Percentiles rank a stretch among this genome's conserved stretches.
Conservation (phyloP, 2,329 filamentous ascomycete genomes). For the Bimuria novae-zelandiae region DNA sequence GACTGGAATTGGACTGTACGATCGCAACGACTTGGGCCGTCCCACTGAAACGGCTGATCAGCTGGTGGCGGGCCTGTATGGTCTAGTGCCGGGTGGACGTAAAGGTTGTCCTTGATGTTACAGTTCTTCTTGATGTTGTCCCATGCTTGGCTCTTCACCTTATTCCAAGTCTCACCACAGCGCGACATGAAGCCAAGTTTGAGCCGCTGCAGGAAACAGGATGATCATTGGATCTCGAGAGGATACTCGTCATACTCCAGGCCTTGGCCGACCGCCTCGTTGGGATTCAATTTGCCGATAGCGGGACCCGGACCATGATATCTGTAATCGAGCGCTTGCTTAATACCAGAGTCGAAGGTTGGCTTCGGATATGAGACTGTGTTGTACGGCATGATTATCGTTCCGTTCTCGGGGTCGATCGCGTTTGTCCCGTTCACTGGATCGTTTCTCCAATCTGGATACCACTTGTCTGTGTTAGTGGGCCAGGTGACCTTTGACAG, state of each 20-base stretch:
- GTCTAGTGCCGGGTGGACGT: neutral
- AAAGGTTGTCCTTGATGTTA: neutral
- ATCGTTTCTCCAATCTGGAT: neutral
- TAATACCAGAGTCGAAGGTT: neutral
- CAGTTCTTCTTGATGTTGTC: neutral
- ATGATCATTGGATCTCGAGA: neutral
- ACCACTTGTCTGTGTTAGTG: neutral
- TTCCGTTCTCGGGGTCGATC: neutral
- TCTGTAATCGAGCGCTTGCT: slow-evolving; percentile 1
- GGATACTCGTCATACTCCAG: slow-evolving; percentile 3
- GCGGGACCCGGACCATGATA: slow-evolving; percentile 1
- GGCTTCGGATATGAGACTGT: neutral
- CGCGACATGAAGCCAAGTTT: slow-evolving; percentile 2
- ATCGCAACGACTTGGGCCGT: neutral
- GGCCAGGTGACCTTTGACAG: neutral
- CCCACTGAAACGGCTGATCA: neutral
- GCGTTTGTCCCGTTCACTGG: neutral
- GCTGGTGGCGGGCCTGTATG: neutral
- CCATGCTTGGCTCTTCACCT: neutral
- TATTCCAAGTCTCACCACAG: neutral
- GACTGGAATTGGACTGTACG: neutral
- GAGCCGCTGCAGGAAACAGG: slow-evolving; percentile 1
- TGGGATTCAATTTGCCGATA: neutral
- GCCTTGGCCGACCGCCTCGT: neutral
- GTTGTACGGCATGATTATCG: slow-evolving; percentile 1